Percentiles rank a stretch among this genome's conserved stretches.
Conservation (phyloP, 192 early-diverging fungal genomes). For the Funneliformis geosporum region DNA sequence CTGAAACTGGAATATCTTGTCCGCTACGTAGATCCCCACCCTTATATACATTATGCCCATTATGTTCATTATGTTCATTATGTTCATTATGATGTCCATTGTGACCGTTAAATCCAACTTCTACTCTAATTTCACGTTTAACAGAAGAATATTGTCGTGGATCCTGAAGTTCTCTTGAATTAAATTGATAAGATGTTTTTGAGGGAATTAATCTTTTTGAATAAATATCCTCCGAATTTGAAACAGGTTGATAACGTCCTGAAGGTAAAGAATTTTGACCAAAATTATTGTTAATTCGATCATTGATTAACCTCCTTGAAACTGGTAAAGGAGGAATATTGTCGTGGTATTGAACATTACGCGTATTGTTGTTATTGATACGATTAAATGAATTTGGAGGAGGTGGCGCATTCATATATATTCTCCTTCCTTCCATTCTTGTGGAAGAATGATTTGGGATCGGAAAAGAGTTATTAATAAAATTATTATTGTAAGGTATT, state of each 20-base stretch:
- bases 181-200: background rate
- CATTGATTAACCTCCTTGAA: background rate
- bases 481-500: no score
- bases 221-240: background rate
- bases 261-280: background rate
- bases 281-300: background rate
- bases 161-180: background rate
- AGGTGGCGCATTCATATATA: background rate
- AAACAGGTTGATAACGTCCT: background rate
- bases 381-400: background rate
- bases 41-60: no score
- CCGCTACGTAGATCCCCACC: no score
- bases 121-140: no score
- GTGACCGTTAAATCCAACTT: no score
- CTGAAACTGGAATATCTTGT: no score
- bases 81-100: no score
- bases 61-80: no score
- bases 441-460: background rate
- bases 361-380: background rate
- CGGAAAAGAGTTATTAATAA: background rate
- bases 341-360: background rate
- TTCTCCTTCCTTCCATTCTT: background rate
- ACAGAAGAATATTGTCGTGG: no score
- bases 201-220: background rate
- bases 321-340: background rate